These are phyloP conservation scores for Talaromyces sp. DNA, from an alignment of 2,329 filamentous ascomycete genomes.

Conservation along the genomic window DNA sequence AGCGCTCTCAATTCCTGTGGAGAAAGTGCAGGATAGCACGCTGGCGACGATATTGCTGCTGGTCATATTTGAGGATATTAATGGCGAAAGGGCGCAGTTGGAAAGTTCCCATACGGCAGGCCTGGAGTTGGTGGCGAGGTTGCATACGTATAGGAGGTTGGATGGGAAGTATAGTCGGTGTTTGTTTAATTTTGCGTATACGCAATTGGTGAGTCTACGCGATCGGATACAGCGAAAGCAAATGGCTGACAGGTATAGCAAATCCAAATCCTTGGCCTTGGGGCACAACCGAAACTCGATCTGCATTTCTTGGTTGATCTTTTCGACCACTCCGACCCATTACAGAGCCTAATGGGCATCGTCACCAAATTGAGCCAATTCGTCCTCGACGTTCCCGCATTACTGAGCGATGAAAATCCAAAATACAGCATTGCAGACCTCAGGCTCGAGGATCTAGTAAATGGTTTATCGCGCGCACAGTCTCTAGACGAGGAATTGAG, in stretches of 20 bases:
- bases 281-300: slow-evolving; percentile 30
- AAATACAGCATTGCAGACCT: not conserved
- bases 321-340: slow-evolving; percentile 29
- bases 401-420: not conserved
- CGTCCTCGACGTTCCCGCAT: slow-evolving; percentile 21
- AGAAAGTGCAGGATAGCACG: slow-evolving; percentile 36
- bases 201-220: slow-evolving; percentile 29
- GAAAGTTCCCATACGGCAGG: slow-evolving; percentile 36
- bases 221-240: not conserved
- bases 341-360: slow-evolving; percentile 31
- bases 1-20: slow-evolving; percentile 28
- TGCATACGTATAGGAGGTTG: slow-evolving; percentile 32
- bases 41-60: slow-evolving; percentile 38
- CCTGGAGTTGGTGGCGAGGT: slow-evolving; percentile 34
- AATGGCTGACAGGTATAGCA: slow-evolving; percentile 26
- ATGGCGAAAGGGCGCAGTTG: slow-evolving; percentile 35
- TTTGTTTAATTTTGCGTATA: slow-evolving; percentile 37
- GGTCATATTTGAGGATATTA: slow-evolving; percentile 39
- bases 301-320: slow-evolving; percentile 29
- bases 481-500: slow-evolving; percentile 30
- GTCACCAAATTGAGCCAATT: slow-evolving; percentile 32
- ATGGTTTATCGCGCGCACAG: slow-evolving; percentile 25
- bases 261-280: slow-evolving; percentile 34
- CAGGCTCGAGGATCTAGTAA: slow-evolving; percentile 20
- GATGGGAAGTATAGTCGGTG: slow-evolving; percentile 31